Conservation (phyloP, 2,329 filamentous ascomycete species). For the Penicillium sp. region DNA sequence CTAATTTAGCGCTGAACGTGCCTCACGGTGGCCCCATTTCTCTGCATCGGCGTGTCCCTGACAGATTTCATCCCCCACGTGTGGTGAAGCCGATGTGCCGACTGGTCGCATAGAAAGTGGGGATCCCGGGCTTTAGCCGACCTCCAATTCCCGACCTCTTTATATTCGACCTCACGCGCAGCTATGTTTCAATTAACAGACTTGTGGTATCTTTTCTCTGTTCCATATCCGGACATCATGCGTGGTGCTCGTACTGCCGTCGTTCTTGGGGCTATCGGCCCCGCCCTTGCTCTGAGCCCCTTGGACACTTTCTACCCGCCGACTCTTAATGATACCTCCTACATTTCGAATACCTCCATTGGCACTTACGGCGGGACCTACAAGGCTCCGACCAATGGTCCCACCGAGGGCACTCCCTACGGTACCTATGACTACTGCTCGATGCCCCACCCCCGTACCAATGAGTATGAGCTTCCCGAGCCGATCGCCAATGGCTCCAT, state of each 20-base stretch:
- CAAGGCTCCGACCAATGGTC: conserved; percentile 25
- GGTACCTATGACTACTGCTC: conserved; percentile 42
- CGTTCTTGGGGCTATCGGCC: neutral
- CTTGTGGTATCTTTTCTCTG: neutral
- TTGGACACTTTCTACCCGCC: conserved; percentile 37
- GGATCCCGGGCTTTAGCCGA: neutral
- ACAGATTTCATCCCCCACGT: conserved; percentile 7
- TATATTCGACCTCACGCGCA: neutral
- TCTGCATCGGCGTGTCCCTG: too few relatives aligned
- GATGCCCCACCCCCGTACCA: conserved; percentile 40
- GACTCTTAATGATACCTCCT: conserved; percentile 36
- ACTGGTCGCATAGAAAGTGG: conserved; percentile 10
- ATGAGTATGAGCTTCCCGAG: conserved; percentile 32
- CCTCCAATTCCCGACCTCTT: neutral
- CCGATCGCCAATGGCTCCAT: conserved; percentile 28
- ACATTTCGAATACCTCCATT: conserved; percentile 36
- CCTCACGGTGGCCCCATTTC: neutral
- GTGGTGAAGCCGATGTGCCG: conserved; percentile 5
- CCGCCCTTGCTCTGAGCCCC: conserved; percentile 13
- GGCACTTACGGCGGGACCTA: conserved; percentile 41
- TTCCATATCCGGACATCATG: too few relatives aligned
- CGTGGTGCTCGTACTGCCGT: neutral
- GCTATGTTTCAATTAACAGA: too few relatives aligned
- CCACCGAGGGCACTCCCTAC: conserved; percentile 22
- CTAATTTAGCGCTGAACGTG: neutral